Evolutionary conservation across 2,329 filamentous ascomycete species (phyloP).

Genomic region (Coleophoma crateriformis): DNA sequence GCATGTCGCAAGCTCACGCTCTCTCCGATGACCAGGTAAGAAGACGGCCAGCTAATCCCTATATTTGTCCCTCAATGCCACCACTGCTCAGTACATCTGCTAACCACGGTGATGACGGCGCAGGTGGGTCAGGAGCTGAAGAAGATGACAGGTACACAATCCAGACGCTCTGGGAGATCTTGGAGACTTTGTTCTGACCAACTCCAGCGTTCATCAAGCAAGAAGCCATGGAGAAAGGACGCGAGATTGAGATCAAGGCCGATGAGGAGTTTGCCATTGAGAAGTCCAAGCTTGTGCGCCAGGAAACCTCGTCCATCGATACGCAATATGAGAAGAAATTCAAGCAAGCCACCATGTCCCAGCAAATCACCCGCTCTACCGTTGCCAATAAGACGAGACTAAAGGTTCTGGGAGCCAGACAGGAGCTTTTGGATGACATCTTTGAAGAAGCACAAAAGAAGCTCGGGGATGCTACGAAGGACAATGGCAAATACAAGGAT

Average conservation of each 20-base stretch:
- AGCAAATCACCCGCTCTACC: slow-evolving; percentile 96
- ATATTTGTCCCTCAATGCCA: background rate
- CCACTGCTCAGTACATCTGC: background rate
- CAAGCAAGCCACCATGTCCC: slow-evolving; percentile 96
- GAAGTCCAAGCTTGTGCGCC: slow-evolving; percentile 95
- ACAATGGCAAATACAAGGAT: slow-evolving; percentile 68
- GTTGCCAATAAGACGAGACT: slow-evolving; percentile 94
- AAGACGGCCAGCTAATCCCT: slow-evolving; percentile 1
- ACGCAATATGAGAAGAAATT: slow-evolving; percentile 95
- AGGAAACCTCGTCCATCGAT: slow-evolving; percentile 93
- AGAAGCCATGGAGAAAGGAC: slow-evolving; percentile 93
- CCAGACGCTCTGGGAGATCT: background rate
- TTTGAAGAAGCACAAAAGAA: slow-evolving; percentile 76
- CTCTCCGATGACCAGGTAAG: slow-evolving; percentile 95
- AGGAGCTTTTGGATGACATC: slow-evolving; percentile 85
- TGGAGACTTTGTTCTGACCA: background rate
- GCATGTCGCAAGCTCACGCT: slow-evolving; percentile 88
- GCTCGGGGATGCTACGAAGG: slow-evolving; percentile 60
- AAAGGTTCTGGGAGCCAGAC: slow-evolving; percentile 77
- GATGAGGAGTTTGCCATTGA: slow-evolving; percentile 99
- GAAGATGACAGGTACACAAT: slow-evolving; percentile 73
- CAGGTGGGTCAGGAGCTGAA: slow-evolving; percentile 97
- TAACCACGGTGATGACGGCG: slow-evolving; percentile 12
- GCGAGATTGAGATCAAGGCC: slow-evolving; percentile 96
- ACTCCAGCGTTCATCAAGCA: slow-evolving; percentile 86